Evolutionary conservation across 345 rosid species (phyloP), one percentile per base, ranked within the genome.

Genomic region (Gossypium thurberi): DNA sequence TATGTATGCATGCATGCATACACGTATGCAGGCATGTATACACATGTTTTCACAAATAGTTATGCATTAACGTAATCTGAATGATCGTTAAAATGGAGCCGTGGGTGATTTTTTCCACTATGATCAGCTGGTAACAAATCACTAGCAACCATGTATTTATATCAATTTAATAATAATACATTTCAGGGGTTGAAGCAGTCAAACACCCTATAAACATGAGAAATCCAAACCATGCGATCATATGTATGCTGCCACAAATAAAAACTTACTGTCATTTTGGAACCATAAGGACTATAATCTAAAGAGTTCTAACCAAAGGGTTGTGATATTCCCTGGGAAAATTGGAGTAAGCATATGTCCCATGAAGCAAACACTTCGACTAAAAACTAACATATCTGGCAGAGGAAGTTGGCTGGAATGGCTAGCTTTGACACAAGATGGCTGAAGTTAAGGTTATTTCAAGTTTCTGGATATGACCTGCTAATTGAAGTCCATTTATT

Each of bases 391-490:
- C 23, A 67, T 1, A 18, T 21, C 53, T 18, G 51, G 25, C 65
- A 60, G 26, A 26, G 43, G 37, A 51, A 65, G 57, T 10, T 47
- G 56, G 20, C 8, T 47, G 71, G 42, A 14, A 48, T 67, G 10
- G 13, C 42, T 47, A 25, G 33, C 21, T 7, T 25, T 15, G 70
- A 67, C 56, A 67, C 48, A 6, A 13, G 66, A 75, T 17, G 37
- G 51, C 74, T n/a, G 64, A 65, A 61, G 52, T 26, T 4, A 10
- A 13, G 74, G 10, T 69, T 60, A 60, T 33, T 48, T n/a, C 65
- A 40, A 44, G 33, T 12, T 40, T 60, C 55, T 46, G 21, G 78
- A 72, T 53, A 80, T 72, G 40, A 74, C 76, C 81, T 84, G 89
- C 81, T 78, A 64, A 47, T 61, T 28, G 23, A 68, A 51, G 40